Evolutionary conservation across 164 flowering plant species (phyloP).

Genomic region (Vitis vinifera): DNA sequence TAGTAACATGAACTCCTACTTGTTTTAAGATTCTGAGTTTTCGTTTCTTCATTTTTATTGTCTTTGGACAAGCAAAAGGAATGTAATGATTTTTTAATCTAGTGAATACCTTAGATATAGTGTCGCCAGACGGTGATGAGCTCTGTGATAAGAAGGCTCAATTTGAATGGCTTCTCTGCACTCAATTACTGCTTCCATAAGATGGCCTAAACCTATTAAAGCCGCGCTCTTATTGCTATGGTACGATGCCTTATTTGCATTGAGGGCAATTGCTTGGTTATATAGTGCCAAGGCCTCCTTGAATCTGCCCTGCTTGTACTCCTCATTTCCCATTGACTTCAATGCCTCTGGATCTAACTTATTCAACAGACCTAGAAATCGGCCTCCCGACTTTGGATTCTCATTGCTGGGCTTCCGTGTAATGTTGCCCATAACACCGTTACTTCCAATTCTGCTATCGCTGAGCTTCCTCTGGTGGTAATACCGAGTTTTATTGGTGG

Average conservation of each 20-base stretch:
- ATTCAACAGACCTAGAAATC: constrained; percentile 12
- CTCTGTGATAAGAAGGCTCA: constrained; percentile 66
- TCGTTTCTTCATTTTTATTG: too few relatives aligned
- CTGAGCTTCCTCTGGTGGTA: constrained; percentile 1
- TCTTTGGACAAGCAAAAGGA: too few relatives aligned
- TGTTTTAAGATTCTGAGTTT: too few relatives aligned
- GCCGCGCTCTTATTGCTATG: constrained; percentile 76
- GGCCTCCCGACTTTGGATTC: not conserved
- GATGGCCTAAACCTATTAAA: constrained; percentile 58
- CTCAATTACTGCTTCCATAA: constrained; percentile 67
- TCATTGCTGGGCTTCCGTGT: constrained; percentile 33
- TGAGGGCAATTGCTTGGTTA: constrained; percentile 61
- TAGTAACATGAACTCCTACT: too few relatives aligned
- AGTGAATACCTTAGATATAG: constrained; percentile 64
- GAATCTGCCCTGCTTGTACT: constrained; percentile 67
- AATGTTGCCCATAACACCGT: constrained; percentile 53
- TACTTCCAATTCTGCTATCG: constrained; percentile 9
- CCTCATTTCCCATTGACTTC: constrained; percentile 77
- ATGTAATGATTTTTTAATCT: too few relatives aligned
- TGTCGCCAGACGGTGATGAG: constrained; percentile 73
- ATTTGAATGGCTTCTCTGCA: constrained; percentile 69
- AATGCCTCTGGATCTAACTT: constrained; percentile 55
- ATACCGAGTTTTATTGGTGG: constrained; percentile 6
- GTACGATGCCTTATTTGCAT: constrained; percentile 60
- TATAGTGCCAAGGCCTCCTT: constrained; percentile 71